A percentile compares a stretch with the other conserved stretches of the same genome.
Conservation (phyloP, 352 stramenopile genomes). For the Phytophthora pluvialis region DNA sequence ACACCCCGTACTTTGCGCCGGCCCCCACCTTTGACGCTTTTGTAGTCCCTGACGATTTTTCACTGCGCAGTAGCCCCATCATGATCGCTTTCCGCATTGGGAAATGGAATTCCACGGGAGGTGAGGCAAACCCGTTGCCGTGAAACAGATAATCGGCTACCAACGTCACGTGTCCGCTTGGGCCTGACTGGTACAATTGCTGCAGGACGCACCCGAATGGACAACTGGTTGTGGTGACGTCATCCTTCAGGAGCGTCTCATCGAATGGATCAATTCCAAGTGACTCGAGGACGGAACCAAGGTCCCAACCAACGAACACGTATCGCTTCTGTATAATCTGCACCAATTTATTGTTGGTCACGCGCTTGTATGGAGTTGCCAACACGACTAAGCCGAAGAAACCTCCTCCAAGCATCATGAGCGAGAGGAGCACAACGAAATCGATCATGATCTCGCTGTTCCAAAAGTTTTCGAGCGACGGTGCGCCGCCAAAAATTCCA, state of each 20-base stretch:
- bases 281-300: slow-evolving; percentile 36
- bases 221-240: slow-evolving; percentile 36
- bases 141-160: slow-evolving; percentile 61
- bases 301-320: slow-evolving; percentile 57
- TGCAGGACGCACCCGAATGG: slow-evolving; percentile 52
- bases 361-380: slow-evolving; percentile 43
- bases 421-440: slow-evolving; percentile 42
- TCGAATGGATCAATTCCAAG: slow-evolving; percentile 59
- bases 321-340: slow-evolving; percentile 57
- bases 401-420: slow-evolving; percentile 38
- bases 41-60: not conserved
- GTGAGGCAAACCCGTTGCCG: slow-evolving; percentile 41
- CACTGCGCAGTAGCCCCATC: slow-evolving; percentile 39
- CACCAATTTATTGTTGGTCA: slow-evolving; percentile 55
- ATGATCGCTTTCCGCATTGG: slow-evolving; percentile 36
- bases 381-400: slow-evolving; percentile 41
- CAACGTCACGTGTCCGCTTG: slow-evolving; percentile 49
- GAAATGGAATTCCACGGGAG: slow-evolving; percentile 43
- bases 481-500: slow-evolving; percentile 47
- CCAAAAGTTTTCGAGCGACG: slow-evolving; percentile 53
- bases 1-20: slow-evolving; percentile 20
- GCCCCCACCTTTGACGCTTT: slow-evolving; percentile 20
- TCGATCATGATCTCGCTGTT: slow-evolving; percentile 64
- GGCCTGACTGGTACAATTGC: slow-evolving; percentile 55
- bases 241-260: slow-evolving; percentile 26